These are phyloP conservation scores for Tripterygium wilfordii DNA, from an alignment of 177 flowering plant genomes.

Conservation along the genomic window DNA sequence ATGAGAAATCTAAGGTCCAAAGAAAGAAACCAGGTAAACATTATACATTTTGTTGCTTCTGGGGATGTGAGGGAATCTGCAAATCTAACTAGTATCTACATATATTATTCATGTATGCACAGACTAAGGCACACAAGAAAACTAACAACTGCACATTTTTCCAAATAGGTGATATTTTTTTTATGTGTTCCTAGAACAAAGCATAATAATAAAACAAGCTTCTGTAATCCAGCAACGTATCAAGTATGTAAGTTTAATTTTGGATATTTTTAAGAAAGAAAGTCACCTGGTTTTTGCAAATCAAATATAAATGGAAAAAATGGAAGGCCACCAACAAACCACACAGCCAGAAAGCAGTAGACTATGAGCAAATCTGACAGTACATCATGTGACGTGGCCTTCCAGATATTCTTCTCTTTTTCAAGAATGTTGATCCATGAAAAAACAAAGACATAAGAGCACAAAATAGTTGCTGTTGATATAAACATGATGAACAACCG, in stretches of 20 bases:
- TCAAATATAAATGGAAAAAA: slow-evolving; percentile 80
- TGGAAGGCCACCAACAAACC: slow-evolving; percentile 99
- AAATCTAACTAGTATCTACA: too few relatives aligned
- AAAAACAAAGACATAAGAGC: slow-evolving; percentile 66
- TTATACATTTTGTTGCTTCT: too few relatives aligned
- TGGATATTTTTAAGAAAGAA: too few relatives aligned
- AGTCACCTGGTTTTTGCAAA: slow-evolving; percentile 93
- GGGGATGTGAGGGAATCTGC: too few relatives aligned
- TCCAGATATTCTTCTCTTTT: slow-evolving; percentile 23
- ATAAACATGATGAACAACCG: slow-evolving; percentile 80
- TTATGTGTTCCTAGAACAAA: too few relatives aligned
- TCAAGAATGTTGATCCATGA: slow-evolving; percentile 54
- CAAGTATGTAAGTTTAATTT: too few relatives aligned
- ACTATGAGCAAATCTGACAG: slow-evolving; percentile 58
- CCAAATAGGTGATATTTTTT: too few relatives aligned
- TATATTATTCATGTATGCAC: too few relatives aligned
- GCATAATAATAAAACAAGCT: too few relatives aligned
- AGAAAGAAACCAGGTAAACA: slow-evolving; percentile 26
- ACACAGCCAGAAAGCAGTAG: slow-evolving; percentile 80
- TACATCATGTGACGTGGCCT: slow-evolving; percentile 45
- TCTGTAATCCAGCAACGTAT: too few relatives aligned
- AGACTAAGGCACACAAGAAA: neutral
- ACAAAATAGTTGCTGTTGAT: slow-evolving; percentile 65
- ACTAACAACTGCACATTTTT: too few relatives aligned
- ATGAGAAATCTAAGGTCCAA: neutral